Base-by-base conservation (phyloP, 1,284 basidiomycete genomes). In the Puccinia triticina region DNA sequence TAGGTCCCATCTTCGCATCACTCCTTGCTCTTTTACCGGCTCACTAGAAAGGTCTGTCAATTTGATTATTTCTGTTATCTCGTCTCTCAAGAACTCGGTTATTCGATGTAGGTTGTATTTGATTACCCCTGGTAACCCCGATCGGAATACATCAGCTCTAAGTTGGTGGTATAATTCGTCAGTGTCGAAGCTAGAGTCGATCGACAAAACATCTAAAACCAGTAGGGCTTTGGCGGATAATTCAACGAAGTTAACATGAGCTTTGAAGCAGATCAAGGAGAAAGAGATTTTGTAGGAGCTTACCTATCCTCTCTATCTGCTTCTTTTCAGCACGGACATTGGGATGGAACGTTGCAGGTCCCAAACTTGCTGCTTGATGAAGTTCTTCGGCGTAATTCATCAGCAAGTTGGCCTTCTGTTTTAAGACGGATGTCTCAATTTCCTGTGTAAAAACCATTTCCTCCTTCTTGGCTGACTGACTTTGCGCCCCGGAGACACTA, bases 321-420 rank as follows among this genome's bases (percentile, higher is more conserved):
- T 16, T 18, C 18, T 34, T 34, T 16, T 14, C 4, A 34, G 59
- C 59, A 10, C 59, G 29, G 59, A 34, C 1, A 21, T 53, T 16
- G 16, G 26, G n/a, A n/a, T n/a, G n/a, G n/a, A n/a, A n/a, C n/a
- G n/a, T n/a, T 16, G 5, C 4, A 26, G 29, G 59, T 23, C 5
- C 18, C 11, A 1, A 61, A 11, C 16, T 61, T 21, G 8, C 32
- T 21, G 11, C 4, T 11, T 34, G 29, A 61, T 61, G 59, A 14
- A 61, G 29, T 18, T 61, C 59, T 34, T 61, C 59, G 7, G 29
- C 59, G 29, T 61, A 61, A 18, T 61, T 61, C 59, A 61, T 61
- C 11, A 34, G 29, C 29, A 34, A 61, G 29, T 61, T 61, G n/a
- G n/a, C n/a, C n/a, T n/a, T n/a, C n/a, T n/a, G n/a, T n/a, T n/a